A percentile compares a stretch with the other conserved stretches of the same genome.
Conservation (phyloP, 371 early-diverging fungal species). For the Zychaea mexicana region DNA sequence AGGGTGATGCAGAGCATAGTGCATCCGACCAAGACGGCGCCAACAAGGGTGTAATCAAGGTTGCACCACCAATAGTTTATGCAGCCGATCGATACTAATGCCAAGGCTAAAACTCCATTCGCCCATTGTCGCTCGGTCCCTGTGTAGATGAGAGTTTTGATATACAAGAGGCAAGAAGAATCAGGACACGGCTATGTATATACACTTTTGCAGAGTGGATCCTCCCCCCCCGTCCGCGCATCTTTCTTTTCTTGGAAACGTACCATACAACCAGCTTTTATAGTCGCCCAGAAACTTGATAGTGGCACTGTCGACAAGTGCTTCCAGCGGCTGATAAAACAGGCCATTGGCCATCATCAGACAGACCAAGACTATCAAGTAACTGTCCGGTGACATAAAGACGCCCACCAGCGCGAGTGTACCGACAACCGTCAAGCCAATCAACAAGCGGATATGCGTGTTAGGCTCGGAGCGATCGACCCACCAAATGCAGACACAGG, state of each 20-base stretch:
- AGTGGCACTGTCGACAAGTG: constrained; percentile 27
- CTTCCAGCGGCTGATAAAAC: constrained; percentile 33
- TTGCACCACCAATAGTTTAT: constrained; percentile 1
- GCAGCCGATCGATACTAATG: not conserved
- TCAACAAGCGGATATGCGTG: constrained; percentile 3
- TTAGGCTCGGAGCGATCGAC: constrained; percentile 8
- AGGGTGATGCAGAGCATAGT: not conserved
- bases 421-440: constrained; percentile 6
- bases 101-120: not conserved
- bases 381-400: not conserved
- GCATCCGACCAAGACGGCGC: not conserved
- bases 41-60: not conserved
- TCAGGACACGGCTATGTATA: too few relatives aligned
- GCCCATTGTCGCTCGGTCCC: constrained; percentile 17
- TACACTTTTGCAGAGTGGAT: too few relatives aligned
- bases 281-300: constrained; percentile 39
- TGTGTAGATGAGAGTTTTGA: not conserved
- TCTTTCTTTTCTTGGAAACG: constrained; percentile 3
- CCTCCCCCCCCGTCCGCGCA: not conserved
- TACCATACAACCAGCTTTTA: constrained; percentile 38
- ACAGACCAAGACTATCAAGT: not conserved
- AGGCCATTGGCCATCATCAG: constrained; percentile 18
- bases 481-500: constrained; percentile 7
- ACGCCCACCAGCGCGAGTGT: not conserved
- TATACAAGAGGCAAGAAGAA: too few relatives aligned